Evolutionary conservation across 495 filamentous ascomycete genomes (phyloP).

Genomic region (Lentithecium fluviatile): DNA sequence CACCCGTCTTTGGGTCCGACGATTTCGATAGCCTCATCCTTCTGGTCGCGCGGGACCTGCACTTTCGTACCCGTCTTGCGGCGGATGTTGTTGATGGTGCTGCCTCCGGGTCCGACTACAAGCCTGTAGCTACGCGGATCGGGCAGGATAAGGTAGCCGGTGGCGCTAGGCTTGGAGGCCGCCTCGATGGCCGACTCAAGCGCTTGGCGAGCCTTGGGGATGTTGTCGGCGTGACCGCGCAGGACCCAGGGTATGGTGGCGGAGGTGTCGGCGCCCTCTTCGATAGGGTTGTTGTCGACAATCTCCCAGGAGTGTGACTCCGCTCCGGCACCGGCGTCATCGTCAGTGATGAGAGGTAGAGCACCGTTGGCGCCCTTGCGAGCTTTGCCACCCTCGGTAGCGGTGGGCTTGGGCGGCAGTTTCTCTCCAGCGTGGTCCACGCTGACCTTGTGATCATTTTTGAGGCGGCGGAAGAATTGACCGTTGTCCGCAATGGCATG

Average conservation of each 20-base stretch:
- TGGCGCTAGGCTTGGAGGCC: constrained; percentile 67
- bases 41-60: constrained; percentile 80
- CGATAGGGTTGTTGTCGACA: constrained; percentile 54
- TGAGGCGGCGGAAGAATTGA: constrained; percentile 83
- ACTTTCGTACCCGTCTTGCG: constrained; percentile 90
- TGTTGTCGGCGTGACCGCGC: constrained; percentile 67
- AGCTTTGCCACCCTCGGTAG: constrained; percentile 37
- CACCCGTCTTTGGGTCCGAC: constrained; percentile 73
- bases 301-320: constrained; percentile 75
- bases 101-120: constrained; percentile 85
- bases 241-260: constrained; percentile 89
- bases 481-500: constrained; percentile 85
- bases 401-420: constrained; percentile 63
- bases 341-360: constrained; percentile 87
- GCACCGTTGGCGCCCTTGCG: constrained; percentile 52
- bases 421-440: constrained; percentile 84
- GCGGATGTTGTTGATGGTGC: constrained; percentile 87
- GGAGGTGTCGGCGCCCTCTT: constrained; percentile 51
- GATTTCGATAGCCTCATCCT: constrained; percentile 84
- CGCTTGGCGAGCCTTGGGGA: constrained; percentile 74
- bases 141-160: constrained; percentile 84
- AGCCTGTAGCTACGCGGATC: constrained; percentile 87
- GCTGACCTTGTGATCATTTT: constrained; percentile 77
- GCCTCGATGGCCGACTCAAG: constrained; percentile 71
- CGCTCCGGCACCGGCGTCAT: constrained; percentile 48